These are phyloP conservation scores for Ophiostoma populinum DNA, from an alignment of 2,329 filamentous ascomycete species.

Conservation along the genomic window DNA sequence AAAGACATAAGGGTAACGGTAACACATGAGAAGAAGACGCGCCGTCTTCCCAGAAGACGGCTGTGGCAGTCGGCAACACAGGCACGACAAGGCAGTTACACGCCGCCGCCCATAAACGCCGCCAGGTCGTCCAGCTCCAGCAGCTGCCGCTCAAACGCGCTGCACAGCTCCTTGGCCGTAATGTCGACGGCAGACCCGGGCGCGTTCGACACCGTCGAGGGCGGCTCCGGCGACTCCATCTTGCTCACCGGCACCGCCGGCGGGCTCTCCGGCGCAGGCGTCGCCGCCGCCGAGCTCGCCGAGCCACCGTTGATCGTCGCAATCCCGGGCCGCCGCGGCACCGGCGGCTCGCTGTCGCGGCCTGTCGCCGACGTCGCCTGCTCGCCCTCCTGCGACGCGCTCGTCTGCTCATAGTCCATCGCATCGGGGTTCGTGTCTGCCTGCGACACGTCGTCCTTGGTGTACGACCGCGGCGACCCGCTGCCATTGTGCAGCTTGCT, in stretches of 20 bases:
- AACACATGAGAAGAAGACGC: too few relatives aligned
- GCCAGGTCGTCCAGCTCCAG: constrained; percentile 43
- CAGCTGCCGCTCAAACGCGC: constrained; percentile 41
- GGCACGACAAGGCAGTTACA: constrained; percentile 19
- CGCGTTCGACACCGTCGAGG: constrained; percentile 11
- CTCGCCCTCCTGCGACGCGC: constrained; percentile 17
- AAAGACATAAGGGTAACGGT: too few relatives aligned
- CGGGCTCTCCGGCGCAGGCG: constrained; percentile 29
- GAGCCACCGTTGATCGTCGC: constrained; percentile 42
- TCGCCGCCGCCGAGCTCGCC: constrained; percentile 23
- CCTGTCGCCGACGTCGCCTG: constrained; percentile 21
- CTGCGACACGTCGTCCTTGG: constrained; percentile 40
- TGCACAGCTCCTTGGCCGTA: constrained; percentile 39
- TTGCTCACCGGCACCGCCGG: constrained; percentile 15
- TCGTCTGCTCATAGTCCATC: constrained; percentile 39
- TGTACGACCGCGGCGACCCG: constrained; percentile 17
- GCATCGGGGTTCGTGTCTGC: constrained; percentile 35
- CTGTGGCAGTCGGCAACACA: too few relatives aligned
- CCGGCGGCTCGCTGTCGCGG: constrained; percentile 35
- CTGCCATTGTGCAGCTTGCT: background rate
- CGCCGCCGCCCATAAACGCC: constrained; percentile 45
- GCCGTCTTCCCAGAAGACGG: constrained; percentile 1
- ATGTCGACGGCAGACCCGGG: constrained; percentile 26
- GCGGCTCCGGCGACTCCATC: constrained; percentile 18
- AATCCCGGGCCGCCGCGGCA: constrained; percentile 32